Conservation (phyloP, 345 rosid species). For the Eucalyptus leucophloia region DNA sequence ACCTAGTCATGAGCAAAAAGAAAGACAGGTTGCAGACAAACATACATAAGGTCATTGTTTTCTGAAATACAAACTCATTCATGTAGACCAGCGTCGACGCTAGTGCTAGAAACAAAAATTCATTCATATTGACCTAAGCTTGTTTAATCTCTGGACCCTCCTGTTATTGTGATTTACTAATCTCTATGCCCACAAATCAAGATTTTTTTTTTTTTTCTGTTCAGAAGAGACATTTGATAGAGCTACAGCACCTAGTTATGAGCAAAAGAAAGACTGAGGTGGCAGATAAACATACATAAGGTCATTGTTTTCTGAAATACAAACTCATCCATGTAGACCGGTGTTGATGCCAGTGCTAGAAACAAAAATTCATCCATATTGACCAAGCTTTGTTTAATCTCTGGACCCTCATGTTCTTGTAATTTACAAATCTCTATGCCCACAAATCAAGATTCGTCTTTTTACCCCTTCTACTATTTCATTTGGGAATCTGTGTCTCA, state of each 20-base stretch:
- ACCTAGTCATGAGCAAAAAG: neutral
- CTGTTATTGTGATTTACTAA: neutral
- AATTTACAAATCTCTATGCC: neutral
- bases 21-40: neutral
- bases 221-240: neutral
- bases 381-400: neutral
- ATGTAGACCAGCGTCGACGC: neutral
- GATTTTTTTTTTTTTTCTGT: neutral
- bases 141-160: neutral
- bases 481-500: neutral
- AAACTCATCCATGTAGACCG: neutral
- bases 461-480: neutral
- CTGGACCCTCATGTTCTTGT: neutral
- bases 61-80: neutral
- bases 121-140: neutral
- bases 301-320: neutral
- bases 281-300: neutral
- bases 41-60: neutral
- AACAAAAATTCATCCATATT: neutral
- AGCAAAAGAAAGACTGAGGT: neutral
- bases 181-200: neutral
- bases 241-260: neutral
- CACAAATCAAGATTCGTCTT: neutral
- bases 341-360: neutral
- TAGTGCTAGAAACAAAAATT: neutral